phyloP scores from a whole-genome alignment of 2,329 filamentous ascomycete species.

The Neopestalotiopsis sp. region DNA sequence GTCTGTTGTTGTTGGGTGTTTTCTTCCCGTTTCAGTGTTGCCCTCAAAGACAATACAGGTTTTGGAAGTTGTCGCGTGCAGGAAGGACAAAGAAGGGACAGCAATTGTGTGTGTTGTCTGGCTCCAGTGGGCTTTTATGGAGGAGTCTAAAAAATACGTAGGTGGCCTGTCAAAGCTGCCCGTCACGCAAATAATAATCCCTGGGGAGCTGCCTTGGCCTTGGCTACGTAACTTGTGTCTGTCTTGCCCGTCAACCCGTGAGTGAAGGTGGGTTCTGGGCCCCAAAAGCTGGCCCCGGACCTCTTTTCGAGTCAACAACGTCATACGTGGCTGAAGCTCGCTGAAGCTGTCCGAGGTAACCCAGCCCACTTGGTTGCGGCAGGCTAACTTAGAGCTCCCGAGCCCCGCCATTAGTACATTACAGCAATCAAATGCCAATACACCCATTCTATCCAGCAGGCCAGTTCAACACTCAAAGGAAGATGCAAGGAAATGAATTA shows the following conservation, averaged over 20 bases:
- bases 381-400: not conserved
- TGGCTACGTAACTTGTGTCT: constrained; percentile 14
- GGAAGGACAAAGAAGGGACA: constrained; percentile 3
- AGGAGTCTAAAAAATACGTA: constrained; percentile 7
- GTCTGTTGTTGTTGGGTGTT: not conserved
- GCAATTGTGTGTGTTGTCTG: not conserved
- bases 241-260: not conserved
- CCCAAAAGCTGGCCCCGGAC: not conserved
- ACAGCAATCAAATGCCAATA: too few species aligned
- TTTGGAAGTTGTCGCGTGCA: constrained; percentile 11
- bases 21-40: constrained; percentile 7
- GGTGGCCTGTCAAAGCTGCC: constrained; percentile 13
- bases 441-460: too few species aligned
- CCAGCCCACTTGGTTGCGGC: not conserved
- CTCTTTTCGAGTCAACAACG: constrained; percentile 23
- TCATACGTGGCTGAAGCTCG: constrained; percentile 24
- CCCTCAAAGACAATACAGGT: constrained; percentile 13
- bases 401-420: too few species aligned
- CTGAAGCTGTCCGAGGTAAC: not conserved
- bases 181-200: not conserved
- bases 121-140: constrained; percentile 12
- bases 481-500: too few species aligned
- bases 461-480: too few species aligned
- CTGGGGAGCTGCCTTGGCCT: constrained; percentile 11
- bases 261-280: constrained; percentile 5